These are phyloP conservation scores for Mrakia gelida DNA, from an alignment of 768 basidiomycete genomes.

Conservation along the genomic window DNA sequence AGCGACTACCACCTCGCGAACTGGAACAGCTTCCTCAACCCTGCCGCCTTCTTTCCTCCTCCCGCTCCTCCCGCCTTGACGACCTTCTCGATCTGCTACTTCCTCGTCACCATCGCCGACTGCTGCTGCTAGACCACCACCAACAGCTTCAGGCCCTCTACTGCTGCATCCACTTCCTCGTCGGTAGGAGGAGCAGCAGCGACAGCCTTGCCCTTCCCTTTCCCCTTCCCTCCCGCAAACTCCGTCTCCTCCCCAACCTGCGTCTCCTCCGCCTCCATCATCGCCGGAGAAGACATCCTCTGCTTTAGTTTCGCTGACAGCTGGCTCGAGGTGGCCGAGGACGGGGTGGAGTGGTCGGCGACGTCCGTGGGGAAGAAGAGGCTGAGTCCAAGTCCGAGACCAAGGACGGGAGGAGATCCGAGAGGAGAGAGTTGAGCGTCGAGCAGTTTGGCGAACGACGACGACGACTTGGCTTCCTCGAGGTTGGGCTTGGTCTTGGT, in stretches of 20 bases:
- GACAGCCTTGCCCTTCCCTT: neutral
- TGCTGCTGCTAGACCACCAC: too few species aligned
- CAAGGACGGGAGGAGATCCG: neutral
- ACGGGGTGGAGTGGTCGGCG: too few species aligned
- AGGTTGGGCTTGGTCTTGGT: neutral
- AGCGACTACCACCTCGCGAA: too few species aligned
- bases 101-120: too few species aligned
- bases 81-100: too few species aligned
- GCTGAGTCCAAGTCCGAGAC: neutral
- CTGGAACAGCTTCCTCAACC: too few species aligned
- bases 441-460: constrained; percentile 5
- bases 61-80: too few species aligned
- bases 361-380: too few species aligned
- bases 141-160: too few species aligned
- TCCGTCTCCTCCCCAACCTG: neutral
- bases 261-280: constrained; percentile 3
- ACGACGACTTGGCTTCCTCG: neutral
- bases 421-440: neutral
- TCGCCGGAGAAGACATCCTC: neutral
- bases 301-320: neutral
- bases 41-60: too few species aligned
- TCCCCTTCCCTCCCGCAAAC: neutral
- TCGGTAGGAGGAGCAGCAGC: too few species aligned
- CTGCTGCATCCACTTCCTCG: too few species aligned
- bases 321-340: neutral